Conservation (phyloP, 768 basidiomycete genomes). For the Dentipellis sp. region DNA sequence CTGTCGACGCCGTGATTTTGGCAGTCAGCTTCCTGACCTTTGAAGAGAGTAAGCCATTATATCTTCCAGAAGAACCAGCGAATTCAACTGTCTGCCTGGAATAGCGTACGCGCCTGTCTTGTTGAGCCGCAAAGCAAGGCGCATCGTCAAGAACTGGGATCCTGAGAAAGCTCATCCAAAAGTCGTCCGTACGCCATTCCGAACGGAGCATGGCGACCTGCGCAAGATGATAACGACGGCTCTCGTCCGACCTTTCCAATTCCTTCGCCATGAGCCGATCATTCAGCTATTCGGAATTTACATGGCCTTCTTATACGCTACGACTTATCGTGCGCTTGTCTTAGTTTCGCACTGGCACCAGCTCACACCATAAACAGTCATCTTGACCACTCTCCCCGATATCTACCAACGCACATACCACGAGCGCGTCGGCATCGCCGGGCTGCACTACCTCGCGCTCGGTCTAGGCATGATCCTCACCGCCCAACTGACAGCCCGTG, state of each 20-base stretch:
- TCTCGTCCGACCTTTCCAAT: conserved; percentile 53
- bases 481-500: neutral
- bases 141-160: neutral
- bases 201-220: conserved; percentile 31
- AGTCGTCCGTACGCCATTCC: neutral
- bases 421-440: neutral
- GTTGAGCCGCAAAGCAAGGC: neutral
- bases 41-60: neutral
- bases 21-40: neutral
- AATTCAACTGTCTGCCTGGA: too few species aligned
- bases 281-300: conserved; percentile 62
- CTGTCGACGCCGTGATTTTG: conserved; percentile 46
- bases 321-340: conserved; percentile 7
- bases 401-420: neutral
- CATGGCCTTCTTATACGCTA: conserved; percentile 58
- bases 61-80: too few species aligned
- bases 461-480: neutral
- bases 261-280: conserved; percentile 56
- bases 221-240: conserved; percentile 38
- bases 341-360: neutral
- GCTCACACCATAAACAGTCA: neutral
- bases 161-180: neutral
- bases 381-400: neutral
- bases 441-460: neutral
- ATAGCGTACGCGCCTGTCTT: neutral